Percentiles rank a stretch among this genome's conserved stretches.
Evolutionary conservation across 306 rosid species (phyloP).

Genomic region (Senna siamea): DNA sequence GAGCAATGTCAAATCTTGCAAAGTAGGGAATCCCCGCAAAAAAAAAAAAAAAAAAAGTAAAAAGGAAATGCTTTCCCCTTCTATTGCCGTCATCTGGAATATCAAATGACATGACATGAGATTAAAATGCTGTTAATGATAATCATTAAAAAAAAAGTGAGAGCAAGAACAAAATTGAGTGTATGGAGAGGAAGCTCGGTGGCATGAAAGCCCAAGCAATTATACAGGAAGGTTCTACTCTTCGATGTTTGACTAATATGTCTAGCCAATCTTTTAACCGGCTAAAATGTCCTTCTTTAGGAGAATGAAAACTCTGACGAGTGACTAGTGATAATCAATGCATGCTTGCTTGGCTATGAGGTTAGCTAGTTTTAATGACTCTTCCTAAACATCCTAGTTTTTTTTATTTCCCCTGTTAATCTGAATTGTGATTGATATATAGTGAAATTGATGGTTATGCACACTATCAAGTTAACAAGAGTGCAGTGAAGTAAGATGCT

Average conservation of each 20-base stretch:
- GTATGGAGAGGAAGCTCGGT: background rate
- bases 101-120: background rate
- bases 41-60: background rate
- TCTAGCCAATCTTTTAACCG: background rate
- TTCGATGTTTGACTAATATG: background rate
- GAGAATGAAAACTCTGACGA: constrained; percentile 12
- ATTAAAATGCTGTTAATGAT: constrained; percentile 1
- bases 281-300: constrained; percentile 10
- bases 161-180: constrained; percentile 13
- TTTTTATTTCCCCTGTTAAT: background rate
- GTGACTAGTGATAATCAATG: background rate
- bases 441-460: background rate
- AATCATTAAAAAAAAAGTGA: background rate
- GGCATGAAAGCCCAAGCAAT: background rate
- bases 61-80: background rate
- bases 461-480: background rate
- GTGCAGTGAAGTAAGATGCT: background rate
- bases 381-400: background rate
- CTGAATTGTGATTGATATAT: background rate
- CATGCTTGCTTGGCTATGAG: constrained; percentile 15
- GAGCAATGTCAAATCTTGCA: background rate
- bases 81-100: background rate
- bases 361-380: background rate
- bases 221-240: constrained; percentile 17
- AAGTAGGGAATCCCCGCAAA: background rate